Percentiles rank a stretch among this genome's conserved stretches.
Evolutionary conservation across 352 stramenopile genomes (phyloP).

Genomic region (Globisporangium nodosum): DNA sequence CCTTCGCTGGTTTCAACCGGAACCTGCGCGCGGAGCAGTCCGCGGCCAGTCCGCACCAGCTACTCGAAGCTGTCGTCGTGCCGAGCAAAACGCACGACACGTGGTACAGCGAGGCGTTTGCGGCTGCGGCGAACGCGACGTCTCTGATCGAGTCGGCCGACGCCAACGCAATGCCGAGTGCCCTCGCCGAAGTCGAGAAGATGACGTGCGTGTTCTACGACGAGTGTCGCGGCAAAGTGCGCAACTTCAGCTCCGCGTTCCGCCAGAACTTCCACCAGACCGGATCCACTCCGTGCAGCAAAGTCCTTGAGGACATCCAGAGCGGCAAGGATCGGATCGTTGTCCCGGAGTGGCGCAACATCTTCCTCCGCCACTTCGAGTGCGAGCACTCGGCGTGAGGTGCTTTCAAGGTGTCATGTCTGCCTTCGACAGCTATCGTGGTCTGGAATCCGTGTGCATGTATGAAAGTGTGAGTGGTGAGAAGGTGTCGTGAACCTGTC

Average conservation of each 20-base stretch:
- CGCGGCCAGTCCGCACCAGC: slow-evolving; percentile 10
- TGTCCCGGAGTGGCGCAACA: slow-evolving; percentile 65
- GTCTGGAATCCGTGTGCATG: neutral
- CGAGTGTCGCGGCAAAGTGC: slow-evolving; percentile 70
- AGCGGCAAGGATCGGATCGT: slow-evolving; percentile 49
- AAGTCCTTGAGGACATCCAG: slow-evolving; percentile 53
- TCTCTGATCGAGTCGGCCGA: slow-evolving; percentile 28
- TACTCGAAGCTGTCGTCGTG: slow-evolving; percentile 68
- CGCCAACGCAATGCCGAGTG: slow-evolving; percentile 25
- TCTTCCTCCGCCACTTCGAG: slow-evolving; percentile 63
- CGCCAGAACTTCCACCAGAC: slow-evolving; percentile 58
- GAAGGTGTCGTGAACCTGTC: neutral
- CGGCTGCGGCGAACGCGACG: slow-evolving; percentile 33
- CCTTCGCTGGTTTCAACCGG: slow-evolving; percentile 17
- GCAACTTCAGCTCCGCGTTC: slow-evolving; percentile 59
- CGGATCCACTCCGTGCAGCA: slow-evolving; percentile 52
- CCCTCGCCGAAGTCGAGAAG: slow-evolving; percentile 75
- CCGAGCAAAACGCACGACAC: slow-evolving; percentile 26
- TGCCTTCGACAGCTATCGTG: too few species aligned
- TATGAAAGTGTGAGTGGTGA: neutral
- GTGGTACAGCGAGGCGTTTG: slow-evolving; percentile 58
- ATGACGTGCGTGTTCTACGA: slow-evolving; percentile 89
- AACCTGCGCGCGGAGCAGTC: slow-evolving; percentile 13
- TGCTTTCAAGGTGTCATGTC: neutral
- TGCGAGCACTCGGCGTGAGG: slow-evolving; percentile 21